Base-by-base conservation (phyloP, 306 rosid genomes). In the Pyrus bretschneideri region DNA sequence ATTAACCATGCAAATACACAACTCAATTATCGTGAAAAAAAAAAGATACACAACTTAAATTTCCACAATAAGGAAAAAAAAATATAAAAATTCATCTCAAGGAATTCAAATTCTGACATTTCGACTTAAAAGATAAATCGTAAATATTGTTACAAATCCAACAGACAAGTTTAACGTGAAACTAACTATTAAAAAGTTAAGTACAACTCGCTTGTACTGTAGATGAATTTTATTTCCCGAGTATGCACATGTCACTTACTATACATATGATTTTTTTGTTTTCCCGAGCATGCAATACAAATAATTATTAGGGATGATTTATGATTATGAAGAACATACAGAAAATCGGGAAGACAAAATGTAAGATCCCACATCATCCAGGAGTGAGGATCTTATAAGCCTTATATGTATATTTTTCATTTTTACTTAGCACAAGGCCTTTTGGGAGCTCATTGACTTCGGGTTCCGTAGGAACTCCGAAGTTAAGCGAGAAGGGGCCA, bases 1-100 rank as follows among this genome's bases (percentile, higher is more conserved):
- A 69, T 64, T 64, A 62, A 29, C 33, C 74, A 75, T 75, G 23
- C 9, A 11, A 66, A 54, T 21, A 14, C 44, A 23, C 65, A 60
- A 60, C 35, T 22, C 18, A 60, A 22, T 60, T 22, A 60, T 82
- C 88, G 70, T 79, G 73, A 77, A 17, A 42, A 4, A 19, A 25
- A 38, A 25, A 61, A 9, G 19, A 17, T 3, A 29, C 15, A n/a
- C 27, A 57, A 57, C 62, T 57, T 7, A 18, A 61, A 7, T 45
- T 21, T 6, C 19, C 14, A 35, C 7, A 38, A 57, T 22, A 11
- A 21, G n/a, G 12, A n/a, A 1, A 57, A 57, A 38, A 33, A 33
- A 6, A 38, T 38, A n/a, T n/a, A 58, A 0, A n/a, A 22, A 58
- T 22, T 9, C 29, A 21, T 22, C 62, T 19, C 15, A 18, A 14